Evolutionary conservation across 495 filamentous ascomycete genomes (phyloP), one percentile per base, ranked within the genome.

Genomic region (Coniosporium apollinis): DNA sequence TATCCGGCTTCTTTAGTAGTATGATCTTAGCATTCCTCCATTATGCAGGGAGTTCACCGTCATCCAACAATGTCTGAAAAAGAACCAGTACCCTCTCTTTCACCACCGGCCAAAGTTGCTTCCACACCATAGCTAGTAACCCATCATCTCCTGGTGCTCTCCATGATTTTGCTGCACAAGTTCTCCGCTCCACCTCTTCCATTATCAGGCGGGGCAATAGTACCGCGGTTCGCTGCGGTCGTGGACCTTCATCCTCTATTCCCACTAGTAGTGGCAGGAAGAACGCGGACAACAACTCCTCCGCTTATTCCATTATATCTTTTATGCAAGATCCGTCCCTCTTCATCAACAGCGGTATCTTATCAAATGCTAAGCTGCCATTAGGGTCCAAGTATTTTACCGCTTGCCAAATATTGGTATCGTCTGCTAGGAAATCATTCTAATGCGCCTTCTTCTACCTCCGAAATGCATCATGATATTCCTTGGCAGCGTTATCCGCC

Each of bases 1-100:
- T 29, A 21, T 41, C 36, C 18, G 42, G 42, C 34, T 48, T 48
- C 37, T 37, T 18, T 17, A 48, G 38, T 32, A 38, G 37, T 11
- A 48, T 30, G 34, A 48, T 45, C 42, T 44, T 48, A 11, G 33
- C 42, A 34, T 41, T 36, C 33, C 34, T 40, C 42, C 37, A 48
- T 15, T 40, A 26, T 19, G 10, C 8, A 16, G 41, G 37, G 22
- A 44, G 14, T 16, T 41, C 22, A 19, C 37, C 37, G 2, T 17
- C 18, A 16, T 35, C 20, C 18, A 45, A 28, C 14, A 36, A 44
- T 28, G 11, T 10, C 13, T 31, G 17, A 22, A 44, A 47, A n/a
- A 47, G 37, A 21, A 3, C 18, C 16, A 28, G 28, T 28, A 47
- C 41, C 25, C 37, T 20, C 19, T 44, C 33, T 11, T 33, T 19